Evolutionary conservation across 345 rosid species (phyloP).

Genomic region (Geranium rotundifolium): DNA sequence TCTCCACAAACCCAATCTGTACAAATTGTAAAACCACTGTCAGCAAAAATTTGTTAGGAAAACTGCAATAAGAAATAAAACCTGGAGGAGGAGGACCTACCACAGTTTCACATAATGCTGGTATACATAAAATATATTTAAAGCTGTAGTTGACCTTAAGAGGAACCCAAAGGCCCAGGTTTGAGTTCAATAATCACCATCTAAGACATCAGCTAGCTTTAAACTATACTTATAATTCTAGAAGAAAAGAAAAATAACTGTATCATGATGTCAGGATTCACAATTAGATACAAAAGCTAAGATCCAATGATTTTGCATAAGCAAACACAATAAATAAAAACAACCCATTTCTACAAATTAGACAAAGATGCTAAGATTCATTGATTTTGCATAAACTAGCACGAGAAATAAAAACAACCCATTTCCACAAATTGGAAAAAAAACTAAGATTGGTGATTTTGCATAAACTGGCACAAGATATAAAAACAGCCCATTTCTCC

Average conservation of each 20-base stretch:
- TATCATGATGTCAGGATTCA: neutral
- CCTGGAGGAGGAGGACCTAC: conserved; percentile 40
- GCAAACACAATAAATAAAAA: neutral
- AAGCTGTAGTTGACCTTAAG: neutral
- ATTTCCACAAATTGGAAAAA: neutral
- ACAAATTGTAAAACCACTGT: conserved; percentile 46
- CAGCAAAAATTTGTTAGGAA: conserved; percentile 32
- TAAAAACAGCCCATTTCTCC: neutral
- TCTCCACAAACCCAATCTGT: conserved; percentile 26
- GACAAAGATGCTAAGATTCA: neutral
- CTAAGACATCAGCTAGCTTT: too few species aligned
- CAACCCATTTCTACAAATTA: neutral
- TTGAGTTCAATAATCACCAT: too few species aligned
- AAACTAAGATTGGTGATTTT: neutral
- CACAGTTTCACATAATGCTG: conserved; percentile 4
- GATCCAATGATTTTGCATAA: neutral
- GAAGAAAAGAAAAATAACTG: too few species aligned
- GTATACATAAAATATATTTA: too few species aligned
- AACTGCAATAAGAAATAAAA: conserved; percentile 52
- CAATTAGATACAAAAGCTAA: neutral
- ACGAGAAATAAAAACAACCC: neutral
- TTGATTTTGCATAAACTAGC: neutral
- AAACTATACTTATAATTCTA: too few species aligned
- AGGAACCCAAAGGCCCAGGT: too few species aligned
- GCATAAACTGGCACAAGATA: neutral